phyloP scores from a whole-genome alignment of 495 filamentous ascomycete species.

The Acidiella bohemica region DNA sequence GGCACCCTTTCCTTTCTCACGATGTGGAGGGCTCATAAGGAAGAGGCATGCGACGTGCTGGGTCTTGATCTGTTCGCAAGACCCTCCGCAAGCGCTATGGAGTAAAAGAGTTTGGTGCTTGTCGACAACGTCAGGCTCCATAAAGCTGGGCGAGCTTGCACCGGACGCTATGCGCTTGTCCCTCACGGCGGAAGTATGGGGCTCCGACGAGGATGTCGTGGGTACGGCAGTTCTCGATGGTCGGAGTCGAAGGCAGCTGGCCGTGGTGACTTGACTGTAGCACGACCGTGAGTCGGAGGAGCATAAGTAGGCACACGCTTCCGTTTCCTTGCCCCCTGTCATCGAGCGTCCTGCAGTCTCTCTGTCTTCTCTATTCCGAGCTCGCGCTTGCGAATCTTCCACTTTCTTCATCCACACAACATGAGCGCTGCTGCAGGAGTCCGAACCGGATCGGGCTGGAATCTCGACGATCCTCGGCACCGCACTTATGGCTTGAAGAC shows the following conservation, averaged over 20 bases:
- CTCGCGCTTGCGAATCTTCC: too few species aligned
- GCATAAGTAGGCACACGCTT: neutral
- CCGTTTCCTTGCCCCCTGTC: neutral
- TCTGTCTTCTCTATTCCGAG: neutral
- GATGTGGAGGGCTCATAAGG: too few species aligned
- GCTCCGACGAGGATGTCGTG: too few species aligned
- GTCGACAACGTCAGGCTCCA: neutral
- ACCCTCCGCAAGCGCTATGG: neutral
- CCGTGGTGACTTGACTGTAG: too few species aligned
- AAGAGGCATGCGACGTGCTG: neutral
- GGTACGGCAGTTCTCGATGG: too few species aligned
- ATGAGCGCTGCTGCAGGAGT: neutral
- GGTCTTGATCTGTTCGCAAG: neutral
- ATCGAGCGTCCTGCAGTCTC: neutral
- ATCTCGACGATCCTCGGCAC: neutral
- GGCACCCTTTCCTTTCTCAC: too few species aligned
- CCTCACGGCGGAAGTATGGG: neutral
- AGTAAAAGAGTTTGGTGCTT: neutral
- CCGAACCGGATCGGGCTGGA: neutral
- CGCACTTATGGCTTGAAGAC: neutral
- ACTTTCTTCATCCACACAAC: neutral
- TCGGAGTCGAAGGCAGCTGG: too few species aligned
- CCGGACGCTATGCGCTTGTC: neutral
- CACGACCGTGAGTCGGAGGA: too few species aligned
- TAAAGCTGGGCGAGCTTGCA: neutral